Evolutionary conservation across 2,329 filamentous ascomycete species (phyloP), one percentile per base, ranked within the genome.

Genomic region (Colletotrichum orbiculare): DNA sequence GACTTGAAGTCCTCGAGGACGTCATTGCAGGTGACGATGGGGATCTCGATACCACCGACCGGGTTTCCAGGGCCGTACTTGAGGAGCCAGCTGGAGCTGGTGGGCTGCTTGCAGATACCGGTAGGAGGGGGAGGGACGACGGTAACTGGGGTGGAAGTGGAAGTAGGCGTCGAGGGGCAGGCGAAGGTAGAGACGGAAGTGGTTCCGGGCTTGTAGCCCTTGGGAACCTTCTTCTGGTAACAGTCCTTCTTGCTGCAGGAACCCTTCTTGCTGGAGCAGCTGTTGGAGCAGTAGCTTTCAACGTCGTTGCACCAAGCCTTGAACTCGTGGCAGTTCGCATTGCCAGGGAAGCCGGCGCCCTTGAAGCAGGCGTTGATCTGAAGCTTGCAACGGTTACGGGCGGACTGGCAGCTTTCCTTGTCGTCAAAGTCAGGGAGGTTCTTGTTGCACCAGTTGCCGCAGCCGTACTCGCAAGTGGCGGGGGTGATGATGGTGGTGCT

Each of bases 51-150:
- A 64, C 77, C 80, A 53, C 83, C 85, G 13, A 86, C 82, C 3
- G 83, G 80, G 54, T 79, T 88, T 41, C 89, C 86, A 2, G 90
- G 88, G 1, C 86, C 88, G 72, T 94, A 95, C 56, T 87, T 88
- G 69, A 84, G 86, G 73, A 84, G 83, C 69, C 86, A 84, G 76
- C 78, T 83, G 56, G 77, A 74, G n/a, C 78, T 83, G 56, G 77
- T 74, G n/a, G 85, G 81, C 74, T 87, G 83, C 41, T 73, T 76
- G 80, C 85, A 87, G 70, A 87, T 80, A 69, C 82, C 82, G 60
- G 82, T 84, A 1, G 83, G 80, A 39, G 80, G 74, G 2, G 84
- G 82, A 56, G 81, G 76, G 57, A 81, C 78, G 46, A 76, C 74
- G 56, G 74, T 73, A 25, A 66, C 57, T 8, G 66, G 64, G 8